Conservation (phyloP, 306 rosid genomes). For the Pachyrhizus erosus region DNA sequence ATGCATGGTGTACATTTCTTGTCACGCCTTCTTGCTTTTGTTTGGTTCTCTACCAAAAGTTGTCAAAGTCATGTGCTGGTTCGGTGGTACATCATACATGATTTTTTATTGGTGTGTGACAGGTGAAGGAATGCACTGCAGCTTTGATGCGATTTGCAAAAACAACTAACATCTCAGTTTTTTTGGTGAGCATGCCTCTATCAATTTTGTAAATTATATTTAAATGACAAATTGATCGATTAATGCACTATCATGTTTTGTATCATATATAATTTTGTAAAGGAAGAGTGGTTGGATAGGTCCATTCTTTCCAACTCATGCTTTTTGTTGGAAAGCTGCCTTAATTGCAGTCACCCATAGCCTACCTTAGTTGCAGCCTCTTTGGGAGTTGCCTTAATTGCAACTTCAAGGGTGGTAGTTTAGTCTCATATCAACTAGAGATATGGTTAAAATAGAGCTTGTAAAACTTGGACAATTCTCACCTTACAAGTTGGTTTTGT, state of each 20-base stretch:
- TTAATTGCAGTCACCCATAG: no score
- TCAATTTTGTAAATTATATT: constrained; percentile 5
- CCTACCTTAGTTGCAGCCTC: no score
- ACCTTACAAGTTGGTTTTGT: no score
- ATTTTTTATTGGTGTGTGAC: constrained; percentile 43
- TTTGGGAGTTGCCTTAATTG: no score
- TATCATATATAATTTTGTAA: constrained; percentile 9
- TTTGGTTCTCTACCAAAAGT: constrained; percentile 30
- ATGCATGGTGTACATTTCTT: constrained; percentile 24
- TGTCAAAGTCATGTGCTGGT: constrained; percentile 24
- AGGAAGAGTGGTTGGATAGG: constrained; percentile 8
- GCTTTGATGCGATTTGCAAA: constrained; percentile 89
- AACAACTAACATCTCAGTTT: constrained; percentile 74
- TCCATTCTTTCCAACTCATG: constrained; percentile 11
- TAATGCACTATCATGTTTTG: not conserved
- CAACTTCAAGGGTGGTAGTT: no score
- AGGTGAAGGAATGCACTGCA: constrained; percentile 94
- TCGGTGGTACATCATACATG: constrained; percentile 40
- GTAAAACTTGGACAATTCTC: no score
- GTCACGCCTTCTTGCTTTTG: constrained; percentile 18
- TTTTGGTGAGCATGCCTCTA: constrained; percentile 65
- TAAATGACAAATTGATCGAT: not conserved
- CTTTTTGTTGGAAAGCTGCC: no score
- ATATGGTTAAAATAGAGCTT: no score
- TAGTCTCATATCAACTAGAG: no score